phyloP scores from a whole-genome alignment of 192 early-diverging fungal genomes.

The Mortierella hygrophila region DNA sequence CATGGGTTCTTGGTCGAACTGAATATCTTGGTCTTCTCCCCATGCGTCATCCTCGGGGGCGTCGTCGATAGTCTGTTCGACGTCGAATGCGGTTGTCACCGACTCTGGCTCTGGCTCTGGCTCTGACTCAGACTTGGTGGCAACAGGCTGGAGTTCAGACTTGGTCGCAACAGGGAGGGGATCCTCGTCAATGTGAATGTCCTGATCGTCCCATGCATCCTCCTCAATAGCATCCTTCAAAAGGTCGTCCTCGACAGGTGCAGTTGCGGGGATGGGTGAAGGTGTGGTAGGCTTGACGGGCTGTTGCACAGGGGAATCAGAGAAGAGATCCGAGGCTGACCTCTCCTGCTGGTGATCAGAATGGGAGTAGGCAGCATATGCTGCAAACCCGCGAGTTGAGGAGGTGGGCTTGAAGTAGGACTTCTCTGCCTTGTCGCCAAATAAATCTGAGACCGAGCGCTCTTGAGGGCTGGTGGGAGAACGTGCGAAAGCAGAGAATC shows the following conservation, averaged over 20 bases:
- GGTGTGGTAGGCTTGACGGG: not conserved
- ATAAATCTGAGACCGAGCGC: not conserved
- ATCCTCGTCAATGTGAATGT: not conserved
- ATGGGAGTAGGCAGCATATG: not conserved
- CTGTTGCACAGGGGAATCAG: not conserved
- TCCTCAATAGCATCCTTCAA: not conserved
- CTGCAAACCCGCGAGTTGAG: not conserved
- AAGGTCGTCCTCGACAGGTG: not conserved
- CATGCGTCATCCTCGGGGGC: slow-evolving; percentile 15
- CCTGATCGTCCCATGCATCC: slow-evolving; percentile 5
- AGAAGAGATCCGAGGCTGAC: not conserved
- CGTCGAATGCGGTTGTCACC: not conserved
- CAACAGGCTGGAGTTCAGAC: not conserved
- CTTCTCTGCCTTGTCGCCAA: not conserved
- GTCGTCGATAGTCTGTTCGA: not conserved
- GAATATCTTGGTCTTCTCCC: slow-evolving; percentile 9
- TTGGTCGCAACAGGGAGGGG: not conserved
- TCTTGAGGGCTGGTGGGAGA: not conserved
- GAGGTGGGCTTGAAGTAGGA: not conserved
- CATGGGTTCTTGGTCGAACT: not conserved
- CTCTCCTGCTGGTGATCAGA: not conserved
- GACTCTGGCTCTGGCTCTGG: not conserved
- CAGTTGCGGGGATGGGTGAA: not conserved
- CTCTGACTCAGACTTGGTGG: not conserved
- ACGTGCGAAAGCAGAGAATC: not conserved